Conservation (phyloP, 2,329 filamentous ascomycete genomes). For the Lasiodiplodia sp. region DNA sequence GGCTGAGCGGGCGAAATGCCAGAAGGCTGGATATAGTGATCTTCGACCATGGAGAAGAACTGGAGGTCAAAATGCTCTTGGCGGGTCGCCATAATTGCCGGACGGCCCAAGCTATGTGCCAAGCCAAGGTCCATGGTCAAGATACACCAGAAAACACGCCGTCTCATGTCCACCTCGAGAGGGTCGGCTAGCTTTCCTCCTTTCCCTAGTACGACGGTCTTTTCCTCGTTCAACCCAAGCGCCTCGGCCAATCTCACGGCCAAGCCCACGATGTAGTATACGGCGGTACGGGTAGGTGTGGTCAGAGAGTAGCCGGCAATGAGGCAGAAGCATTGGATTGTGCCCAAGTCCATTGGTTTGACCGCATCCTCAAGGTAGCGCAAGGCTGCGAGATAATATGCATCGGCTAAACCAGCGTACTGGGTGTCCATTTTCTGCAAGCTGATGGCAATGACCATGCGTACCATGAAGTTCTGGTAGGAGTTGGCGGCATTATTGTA, state of each 20-base stretch:
- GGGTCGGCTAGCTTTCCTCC: constrained; percentile 69
- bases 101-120: constrained; percentile 85
- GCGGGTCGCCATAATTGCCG: constrained; percentile 81
- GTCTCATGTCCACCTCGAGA: constrained; percentile 85
- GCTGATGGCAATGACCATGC: constrained; percentile 93
- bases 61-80: constrained; percentile 84
- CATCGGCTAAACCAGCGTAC: constrained; percentile 93
- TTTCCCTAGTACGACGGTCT: constrained; percentile 75
- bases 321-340: constrained; percentile 86
- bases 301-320: constrained; percentile 91
- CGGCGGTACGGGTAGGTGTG: constrained; percentile 88
- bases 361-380: constrained; percentile 83
- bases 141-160: constrained; percentile 87
- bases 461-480: constrained; percentile 85
- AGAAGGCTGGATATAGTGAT: constrained; percentile 79
- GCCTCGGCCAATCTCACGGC: constrained; percentile 89
- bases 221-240: constrained; percentile 85
- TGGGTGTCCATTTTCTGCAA: constrained; percentile 89
- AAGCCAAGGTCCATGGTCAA: constrained; percentile 88
- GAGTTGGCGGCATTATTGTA: constrained; percentile 78
- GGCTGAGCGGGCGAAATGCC: constrained; percentile 76
- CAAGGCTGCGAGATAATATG: constrained; percentile 91
- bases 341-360: constrained; percentile 86
- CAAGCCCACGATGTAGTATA: constrained; percentile 91
- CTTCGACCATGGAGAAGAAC: constrained; percentile 83